Percentiles rank a stretch among this genome's conserved stretches.
Conservation (phyloP, 169 alveolate species). For the Eimeria acervulina region DNA sequence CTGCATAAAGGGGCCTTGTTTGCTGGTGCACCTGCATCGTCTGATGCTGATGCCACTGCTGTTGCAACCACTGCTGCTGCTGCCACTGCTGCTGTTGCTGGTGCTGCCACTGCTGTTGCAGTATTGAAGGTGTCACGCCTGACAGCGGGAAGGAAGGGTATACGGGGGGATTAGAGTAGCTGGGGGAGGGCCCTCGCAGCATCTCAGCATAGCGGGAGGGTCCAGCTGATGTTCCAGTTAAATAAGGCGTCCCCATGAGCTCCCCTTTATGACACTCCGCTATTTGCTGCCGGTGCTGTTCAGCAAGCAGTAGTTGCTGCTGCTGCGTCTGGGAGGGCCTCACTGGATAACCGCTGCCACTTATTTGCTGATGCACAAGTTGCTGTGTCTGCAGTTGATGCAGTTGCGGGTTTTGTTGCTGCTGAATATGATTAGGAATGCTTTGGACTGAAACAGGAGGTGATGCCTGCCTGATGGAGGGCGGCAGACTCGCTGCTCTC, state of each 20-base stretch:
- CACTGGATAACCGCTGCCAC: background rate
- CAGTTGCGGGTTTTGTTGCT: conserved; percentile 29
- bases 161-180: conserved; percentile 13
- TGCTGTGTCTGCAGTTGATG: conserved; percentile 42
- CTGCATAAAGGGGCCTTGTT: background rate
- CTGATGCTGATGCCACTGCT: conserved; percentile 55
- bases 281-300: background rate
- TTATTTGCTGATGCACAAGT: background rate
- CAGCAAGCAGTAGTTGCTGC: conserved; percentile 3
- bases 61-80: conserved; percentile 48
- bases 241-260: background rate
- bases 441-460: conserved; percentile 38
- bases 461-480: conserved; percentile 53
- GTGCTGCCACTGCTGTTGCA: conserved; percentile 63
- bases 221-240: background rate
- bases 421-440: conserved; percentile 57
- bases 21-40: conserved; percentile 64
- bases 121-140: background rate
- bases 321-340: conserved; percentile 16
- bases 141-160: conserved; percentile 60
- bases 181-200: conserved; percentile 43
- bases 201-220: conserved; percentile 10
- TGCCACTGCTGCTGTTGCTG: conserved; percentile 55
- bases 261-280: conserved; percentile 1
- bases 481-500: conserved; percentile 59